phyloP scores from a whole-genome alignment of 2,329 filamentous ascomycete species.

The Fusarium drepaniforme region DNA sequence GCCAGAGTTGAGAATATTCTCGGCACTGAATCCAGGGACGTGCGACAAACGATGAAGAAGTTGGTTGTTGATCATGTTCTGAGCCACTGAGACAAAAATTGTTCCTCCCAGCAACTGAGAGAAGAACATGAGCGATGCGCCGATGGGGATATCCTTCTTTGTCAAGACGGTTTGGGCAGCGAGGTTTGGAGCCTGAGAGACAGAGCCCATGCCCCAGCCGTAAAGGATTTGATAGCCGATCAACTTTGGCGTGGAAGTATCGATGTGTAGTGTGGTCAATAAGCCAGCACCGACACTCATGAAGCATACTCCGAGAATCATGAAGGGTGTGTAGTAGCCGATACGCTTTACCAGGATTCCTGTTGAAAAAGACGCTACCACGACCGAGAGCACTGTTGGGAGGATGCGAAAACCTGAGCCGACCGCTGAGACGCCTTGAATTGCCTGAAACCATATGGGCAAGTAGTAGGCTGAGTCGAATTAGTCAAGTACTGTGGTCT shows the following conservation, averaged over 20 bases:
- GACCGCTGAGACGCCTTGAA: slow-evolving; percentile 50
- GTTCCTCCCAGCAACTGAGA: slow-evolving; percentile 57
- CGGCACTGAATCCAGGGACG: slow-evolving; percentile 7
- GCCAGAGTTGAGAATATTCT: slow-evolving; percentile 14
- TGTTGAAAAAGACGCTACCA: slow-evolving; percentile 41
- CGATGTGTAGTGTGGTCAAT: slow-evolving; percentile 52
- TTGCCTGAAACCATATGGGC: slow-evolving; percentile 65
- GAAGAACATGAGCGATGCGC: slow-evolving; percentile 61
- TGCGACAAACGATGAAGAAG: slow-evolving; percentile 42
- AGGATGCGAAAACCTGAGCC: slow-evolving; percentile 47
- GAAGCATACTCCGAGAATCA: slow-evolving; percentile 50
- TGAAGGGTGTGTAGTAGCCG: slow-evolving; percentile 58
- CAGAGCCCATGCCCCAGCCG: slow-evolving; percentile 57
- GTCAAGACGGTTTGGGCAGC: slow-evolving; percentile 59
- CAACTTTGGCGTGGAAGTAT: slow-evolving; percentile 33
- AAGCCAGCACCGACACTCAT: slow-evolving; percentile 55
- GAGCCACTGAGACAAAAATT: slow-evolving; percentile 64
- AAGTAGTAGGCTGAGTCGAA: slow-evolving; percentile 54
- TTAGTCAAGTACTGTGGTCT: too few species aligned
- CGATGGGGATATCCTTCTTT: slow-evolving; percentile 57
- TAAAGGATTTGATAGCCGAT: slow-evolving; percentile 53
- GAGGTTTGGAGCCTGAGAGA: slow-evolving; percentile 58
- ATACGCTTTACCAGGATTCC: slow-evolving; percentile 42
- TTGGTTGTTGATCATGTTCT: slow-evolving; percentile 64
- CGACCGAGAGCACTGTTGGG: slow-evolving; percentile 44